Base-by-base conservation (phyloP, 1,284 basidiomycete genomes). In the Moniliella sp. region DNA sequence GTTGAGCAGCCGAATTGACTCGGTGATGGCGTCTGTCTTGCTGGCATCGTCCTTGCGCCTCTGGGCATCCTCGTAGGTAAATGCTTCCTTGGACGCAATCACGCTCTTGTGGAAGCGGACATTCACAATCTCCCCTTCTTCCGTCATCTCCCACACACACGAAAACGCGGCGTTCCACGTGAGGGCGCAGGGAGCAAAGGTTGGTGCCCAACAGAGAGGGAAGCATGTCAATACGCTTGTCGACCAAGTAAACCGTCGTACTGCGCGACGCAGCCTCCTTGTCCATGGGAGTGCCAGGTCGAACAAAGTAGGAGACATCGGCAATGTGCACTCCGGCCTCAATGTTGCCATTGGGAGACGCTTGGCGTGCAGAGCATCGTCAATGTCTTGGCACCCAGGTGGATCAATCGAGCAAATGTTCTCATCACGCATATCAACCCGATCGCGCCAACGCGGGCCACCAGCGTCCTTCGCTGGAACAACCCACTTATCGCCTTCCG, bases 251-350 rank as follows among this genome's bases (percentile, higher is more conserved):
- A 3, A 99, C 91, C 0, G 91, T 97, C 1, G 88, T 97, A 8
- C 91, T 88, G 34, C 91, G 70, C 9, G 83, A 72, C 10, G 88
- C 82, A 11, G 91, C 91, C 62, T 99, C 91, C 21, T 67, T 74
- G 50, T 99, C 91, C 86, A 99, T 97, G 0, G 91, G 73, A 33
- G 78, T 99, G 54, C 88, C 82, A 2, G 84, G 69, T 33, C 72
- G 74, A 1, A 99, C 91, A 51, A 99, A 99, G 61, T 91, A 76
- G 2, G 88, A 88, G 1, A 99, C 91, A 55, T 99, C 88, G 38
- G 91, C 91, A 43, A 97, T 99, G 61, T 99, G 88, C 43, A 99
- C 91, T 31, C 91, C 91, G 17, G 84, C 84, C 60, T 99, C 81
- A 40, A 94, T 80, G 61, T 91, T 86, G 2, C 88, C 88, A 52